Base-by-base conservation (phyloP, 345 rosid genomes). In the Acer negundo region DNA sequence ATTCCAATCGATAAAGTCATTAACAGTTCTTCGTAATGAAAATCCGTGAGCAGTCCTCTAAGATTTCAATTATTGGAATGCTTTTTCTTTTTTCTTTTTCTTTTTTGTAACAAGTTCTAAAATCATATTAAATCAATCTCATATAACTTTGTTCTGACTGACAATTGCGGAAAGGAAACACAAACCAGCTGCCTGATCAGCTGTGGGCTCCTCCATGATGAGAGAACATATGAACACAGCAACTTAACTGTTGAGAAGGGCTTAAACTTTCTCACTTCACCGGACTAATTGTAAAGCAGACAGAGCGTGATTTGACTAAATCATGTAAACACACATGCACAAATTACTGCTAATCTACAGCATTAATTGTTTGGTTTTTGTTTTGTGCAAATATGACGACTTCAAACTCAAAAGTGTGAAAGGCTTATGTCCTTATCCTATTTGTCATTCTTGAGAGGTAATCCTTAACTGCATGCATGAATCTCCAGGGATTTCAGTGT, bases 221-320 rank as follows among this genome's bases (percentile, higher is more conserved):
- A 4, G 38, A 35, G 6, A 35, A 35, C 4, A 35, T 4, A 35
- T 35, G 38, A 35, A 4, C 6, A 4, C 38, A 35, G 4, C 38
- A 35, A 35, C 38, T 35, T 4, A 35, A 35, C 38, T 35, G 38
- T 35, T 35, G 38, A 35, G 38, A 35, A 58, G 17, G 6, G 19
- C 38, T 72, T 56, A n/a, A 40, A 19, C n/a, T 72, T 72, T 72
- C 65, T 56, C 51, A 56, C 47, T 56, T 11, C 0, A 6, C 11
- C 49, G 31, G 63, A 72, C 19, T 72, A 72, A 31, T 72, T 55
- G 44, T 35, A 73, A 59, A 38, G 38, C 16, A 38, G 19, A 63
- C 16, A 38, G 19, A 63, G 4, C 16, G 26, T 9, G n/a, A 44
- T 46, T 74, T 62, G 69, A 62, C 76, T 6, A 62, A 62, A 26